Base-by-base conservation (phyloP, 345 rosid genomes). In the Populus davidiana region DNA sequence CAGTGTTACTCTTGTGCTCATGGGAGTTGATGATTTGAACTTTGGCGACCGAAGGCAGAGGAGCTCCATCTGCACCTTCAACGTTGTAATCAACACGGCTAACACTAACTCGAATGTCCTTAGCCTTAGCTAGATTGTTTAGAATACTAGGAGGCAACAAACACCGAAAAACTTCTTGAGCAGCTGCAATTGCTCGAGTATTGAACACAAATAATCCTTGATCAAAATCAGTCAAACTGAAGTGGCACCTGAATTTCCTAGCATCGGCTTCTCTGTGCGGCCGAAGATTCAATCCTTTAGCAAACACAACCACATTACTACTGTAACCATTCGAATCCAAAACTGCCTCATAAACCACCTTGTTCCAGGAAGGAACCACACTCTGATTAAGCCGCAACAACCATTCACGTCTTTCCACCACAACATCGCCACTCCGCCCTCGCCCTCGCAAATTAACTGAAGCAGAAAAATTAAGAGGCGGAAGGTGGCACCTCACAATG, bases 141-240 rank as follows among this genome's bases (percentile, higher is more conserved):
- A 77, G 76, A 69, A 96, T 77, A 66, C 88, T 88, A 49, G 86
- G 86, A 0, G 98, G 98, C 79, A 92, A 80, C 76, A 77, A 83
- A 88, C 99, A 96, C 87, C 97, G 81, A 49, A 96, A 87, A 72
- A 92, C 96, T 83, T 96, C 98, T 83, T 96, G 99, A 8, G 99
- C 98, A 13, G 92, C 98, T 11, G 94, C 79, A 62, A 86, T 71
- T 35, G 97, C 95, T 84, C 82, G 82, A 3, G 93, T 91, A 49
- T 81, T 85, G 31, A 93, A 67, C 47, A 79, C 84, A 47, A 81
- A 77, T 81, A 84, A 54, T 83, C 87, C 75, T 77, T 83, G n/a
- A 49, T 85, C 85, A 68, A 81, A 73, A 52, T 70, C 73, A 47
- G 83, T 87, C 71, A 91, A 74, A 49, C 93, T 83, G 66, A 93